phyloP scores from a whole-genome alignment of 2,329 filamentous ascomycete species.

The Ascochyta lentis region DNA sequence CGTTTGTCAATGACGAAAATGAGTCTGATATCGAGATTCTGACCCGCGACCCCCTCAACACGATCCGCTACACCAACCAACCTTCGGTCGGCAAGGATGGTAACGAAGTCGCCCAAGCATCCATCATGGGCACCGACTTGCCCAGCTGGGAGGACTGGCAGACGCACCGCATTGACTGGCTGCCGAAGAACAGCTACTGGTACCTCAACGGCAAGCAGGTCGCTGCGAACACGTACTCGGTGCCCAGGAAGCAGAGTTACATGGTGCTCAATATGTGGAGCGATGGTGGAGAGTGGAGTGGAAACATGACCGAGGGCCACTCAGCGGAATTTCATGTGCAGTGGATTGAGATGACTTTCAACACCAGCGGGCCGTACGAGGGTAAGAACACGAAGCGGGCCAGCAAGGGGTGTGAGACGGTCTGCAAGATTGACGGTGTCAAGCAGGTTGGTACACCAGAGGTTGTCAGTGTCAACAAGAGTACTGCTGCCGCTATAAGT shows the following conservation, averaged over 20 bases:
- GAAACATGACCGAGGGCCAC: slow-evolving; percentile 61
- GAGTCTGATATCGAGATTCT: slow-evolving; percentile 63
- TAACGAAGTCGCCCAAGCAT: slow-evolving; percentile 56
- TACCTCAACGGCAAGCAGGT: slow-evolving; percentile 61
- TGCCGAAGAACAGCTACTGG: slow-evolving; percentile 61
- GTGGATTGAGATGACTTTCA: slow-evolving; percentile 68
- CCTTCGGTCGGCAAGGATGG: slow-evolving; percentile 58
- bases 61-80: slow-evolving; percentile 66
- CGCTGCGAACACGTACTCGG: slow-evolving; percentile 62
- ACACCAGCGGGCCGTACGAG: slow-evolving; percentile 45
- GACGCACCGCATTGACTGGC: slow-evolving; percentile 67
- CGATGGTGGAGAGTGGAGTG: slow-evolving; percentile 66
- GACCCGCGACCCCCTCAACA: slow-evolving; percentile 54
- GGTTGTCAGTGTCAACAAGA: slow-evolving; percentile 32
- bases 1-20: slow-evolving; percentile 54
- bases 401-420: slow-evolving; percentile 40
- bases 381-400: slow-evolving; percentile 33
- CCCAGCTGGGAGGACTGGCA: slow-evolving; percentile 63
- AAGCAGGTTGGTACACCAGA: slow-evolving; percentile 44
- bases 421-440: slow-evolving; percentile 49
- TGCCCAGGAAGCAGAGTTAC: slow-evolving; percentile 60
- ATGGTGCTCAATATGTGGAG: slow-evolving; percentile 68
- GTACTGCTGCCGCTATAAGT: slow-evolving; percentile 23
- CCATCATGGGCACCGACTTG: slow-evolving; percentile 58
- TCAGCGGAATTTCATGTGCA: slow-evolving; percentile 65